phyloP scores from a whole-genome alignment of 2,329 filamentous ascomycete species.

The Tolypocladium endophyticum region DNA sequence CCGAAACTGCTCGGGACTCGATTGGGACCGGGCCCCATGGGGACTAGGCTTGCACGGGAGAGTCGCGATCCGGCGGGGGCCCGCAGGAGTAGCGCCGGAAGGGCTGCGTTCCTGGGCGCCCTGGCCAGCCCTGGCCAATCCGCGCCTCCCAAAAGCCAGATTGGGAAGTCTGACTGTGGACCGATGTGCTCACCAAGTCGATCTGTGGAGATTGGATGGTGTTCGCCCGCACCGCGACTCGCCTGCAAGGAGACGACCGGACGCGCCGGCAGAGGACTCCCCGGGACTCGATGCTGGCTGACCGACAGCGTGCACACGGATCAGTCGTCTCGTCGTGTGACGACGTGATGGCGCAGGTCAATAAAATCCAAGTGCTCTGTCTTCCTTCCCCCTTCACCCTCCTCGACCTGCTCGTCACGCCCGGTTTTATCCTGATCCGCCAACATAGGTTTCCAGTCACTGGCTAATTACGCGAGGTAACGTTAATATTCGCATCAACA shows the following conservation, averaged over 20 bases:
- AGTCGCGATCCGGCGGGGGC: background rate
- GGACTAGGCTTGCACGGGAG: background rate
- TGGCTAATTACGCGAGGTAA: no score
- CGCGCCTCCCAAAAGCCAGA: background rate
- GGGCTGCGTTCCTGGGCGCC: background rate
- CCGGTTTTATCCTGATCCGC: background rate
- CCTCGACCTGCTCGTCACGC: background rate
- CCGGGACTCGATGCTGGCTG: no score
- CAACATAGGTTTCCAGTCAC: background rate
- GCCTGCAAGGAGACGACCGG: background rate
- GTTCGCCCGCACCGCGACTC: background rate
- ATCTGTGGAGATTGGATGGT: background rate
- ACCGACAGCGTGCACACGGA: background rate
- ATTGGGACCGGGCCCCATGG: background rate
- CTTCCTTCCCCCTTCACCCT: background rate
- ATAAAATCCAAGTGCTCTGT: background rate
- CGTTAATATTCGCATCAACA: background rate
- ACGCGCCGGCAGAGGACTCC: background rate
- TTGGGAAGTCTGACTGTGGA: background rate
- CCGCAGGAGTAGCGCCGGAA: background rate
- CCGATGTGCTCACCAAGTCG: background rate
- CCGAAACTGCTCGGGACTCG: no score
- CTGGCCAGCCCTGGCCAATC: background rate
- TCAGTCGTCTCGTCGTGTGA: background rate
- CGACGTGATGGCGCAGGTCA: background rate